Percentiles rank a stretch among this genome's conserved stretches.
phyloP scores from a whole-genome alignment of 768 basidiomycete species.

The Agaricus subrufescens region DNA sequence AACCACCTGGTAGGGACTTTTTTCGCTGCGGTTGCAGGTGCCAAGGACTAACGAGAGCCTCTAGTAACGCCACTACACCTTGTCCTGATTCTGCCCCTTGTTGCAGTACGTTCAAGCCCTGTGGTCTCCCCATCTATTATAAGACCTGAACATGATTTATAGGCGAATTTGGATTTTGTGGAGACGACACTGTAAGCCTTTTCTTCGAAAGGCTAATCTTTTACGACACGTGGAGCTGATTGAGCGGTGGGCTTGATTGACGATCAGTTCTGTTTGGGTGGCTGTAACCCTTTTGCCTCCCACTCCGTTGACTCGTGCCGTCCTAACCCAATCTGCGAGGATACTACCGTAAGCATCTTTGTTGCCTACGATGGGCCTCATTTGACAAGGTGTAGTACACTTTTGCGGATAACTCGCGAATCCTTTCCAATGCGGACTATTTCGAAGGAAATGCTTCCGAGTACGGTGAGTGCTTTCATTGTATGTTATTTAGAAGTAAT shows the following conservation, averaged over 20 bases:
- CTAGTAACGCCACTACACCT: slow-evolving; percentile 37
- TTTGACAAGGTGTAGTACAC: slow-evolving; percentile 38
- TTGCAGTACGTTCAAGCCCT: slow-evolving; percentile 36
- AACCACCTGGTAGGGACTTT: not conserved
- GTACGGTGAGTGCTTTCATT: slow-evolving; percentile 41
- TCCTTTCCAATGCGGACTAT: slow-evolving; percentile 58
- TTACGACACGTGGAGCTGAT: slow-evolving; percentile 1
- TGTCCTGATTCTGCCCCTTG: slow-evolving; percentile 45
- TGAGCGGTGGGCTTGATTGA: not conserved
- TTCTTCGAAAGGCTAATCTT: not conserved
- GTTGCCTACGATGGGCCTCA: not conserved
- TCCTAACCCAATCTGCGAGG: slow-evolving; percentile 70
- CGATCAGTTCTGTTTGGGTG: slow-evolving; percentile 72
- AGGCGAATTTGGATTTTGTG: slow-evolving; percentile 56
- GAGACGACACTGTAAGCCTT: slow-evolving; percentile 34
- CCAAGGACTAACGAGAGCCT: not conserved
- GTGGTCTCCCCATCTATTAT: not conserved
- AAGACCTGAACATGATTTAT: not conserved
- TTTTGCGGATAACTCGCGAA: slow-evolving; percentile 60
- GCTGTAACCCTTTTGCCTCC: slow-evolving; percentile 80
- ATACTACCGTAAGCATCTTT: slow-evolving; percentile 40
- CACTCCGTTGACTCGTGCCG: slow-evolving; percentile 58
- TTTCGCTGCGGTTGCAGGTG: too few species aligned
- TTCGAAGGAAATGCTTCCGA: slow-evolving; percentile 72
- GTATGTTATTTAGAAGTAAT: not conserved